These are phyloP conservation scores for Cyclanthera cordifolia DNA, from an alignment of 306 rosid species.

Conservation along the genomic window DNA sequence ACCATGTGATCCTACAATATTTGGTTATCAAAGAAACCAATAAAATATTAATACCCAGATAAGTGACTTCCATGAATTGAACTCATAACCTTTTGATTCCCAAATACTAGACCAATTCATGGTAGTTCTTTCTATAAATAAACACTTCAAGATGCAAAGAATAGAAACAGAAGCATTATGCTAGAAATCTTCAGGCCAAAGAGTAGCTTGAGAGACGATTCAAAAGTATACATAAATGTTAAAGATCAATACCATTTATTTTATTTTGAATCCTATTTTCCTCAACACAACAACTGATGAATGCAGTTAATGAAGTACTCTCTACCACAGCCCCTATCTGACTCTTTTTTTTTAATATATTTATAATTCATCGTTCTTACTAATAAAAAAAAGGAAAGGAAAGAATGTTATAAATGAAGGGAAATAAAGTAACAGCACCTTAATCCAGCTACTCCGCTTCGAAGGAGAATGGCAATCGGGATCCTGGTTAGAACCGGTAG, in stretches of 20 bases:
- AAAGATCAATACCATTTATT: not conserved
- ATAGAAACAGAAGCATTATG: not conserved
- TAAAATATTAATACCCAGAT: too few species aligned
- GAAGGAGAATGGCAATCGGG: constrained; percentile 33
- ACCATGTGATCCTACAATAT: too few species aligned
- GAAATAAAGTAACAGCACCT: constrained; percentile 8
- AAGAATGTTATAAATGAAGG: not conserved
- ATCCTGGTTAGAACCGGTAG: constrained; percentile 59
- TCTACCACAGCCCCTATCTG: not conserved
- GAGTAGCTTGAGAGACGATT: not conserved
- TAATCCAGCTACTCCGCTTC: constrained; percentile 39
- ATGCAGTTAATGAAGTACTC: not conserved
- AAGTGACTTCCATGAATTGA: too few species aligned
- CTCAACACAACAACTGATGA: not conserved
- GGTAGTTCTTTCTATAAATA: not conserved
- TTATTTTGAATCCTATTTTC: not conserved
- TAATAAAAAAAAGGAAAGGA: not conserved
- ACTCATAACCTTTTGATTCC: too few species aligned
- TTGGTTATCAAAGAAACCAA: too few species aligned
- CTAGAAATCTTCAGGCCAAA: not conserved
- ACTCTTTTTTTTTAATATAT: not conserved
- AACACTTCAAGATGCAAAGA: not conserved
- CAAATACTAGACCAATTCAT: too few species aligned
- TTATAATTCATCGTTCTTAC: not conserved
- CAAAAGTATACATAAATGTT: not conserved